phyloP scores from a whole-genome alignment of 2,329 filamentous ascomycete species.

The Trichoderma gracile region DNA sequence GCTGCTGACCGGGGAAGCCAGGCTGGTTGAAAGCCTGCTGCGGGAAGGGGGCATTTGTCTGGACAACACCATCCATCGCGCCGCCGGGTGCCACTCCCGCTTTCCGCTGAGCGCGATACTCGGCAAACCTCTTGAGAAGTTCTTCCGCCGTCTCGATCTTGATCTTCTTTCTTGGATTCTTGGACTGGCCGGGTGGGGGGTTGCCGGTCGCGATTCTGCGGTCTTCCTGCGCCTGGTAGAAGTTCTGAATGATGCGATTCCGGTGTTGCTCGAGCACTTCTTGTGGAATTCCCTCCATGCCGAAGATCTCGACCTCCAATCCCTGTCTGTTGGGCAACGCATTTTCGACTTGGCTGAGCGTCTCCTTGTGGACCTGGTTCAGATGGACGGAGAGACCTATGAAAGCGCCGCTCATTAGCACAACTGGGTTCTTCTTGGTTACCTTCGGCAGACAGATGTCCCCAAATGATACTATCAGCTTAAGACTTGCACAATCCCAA shows the following conservation, averaged over 20 bases:
- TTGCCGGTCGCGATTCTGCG: constrained; percentile 82
- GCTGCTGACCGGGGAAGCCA: constrained; percentile 29
- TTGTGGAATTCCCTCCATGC: constrained; percentile 94
- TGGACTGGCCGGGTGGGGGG: constrained; percentile 65
- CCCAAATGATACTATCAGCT: neutral
- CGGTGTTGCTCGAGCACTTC: constrained; percentile 81
- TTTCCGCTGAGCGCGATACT: constrained; percentile 69
- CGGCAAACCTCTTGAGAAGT: constrained; percentile 76
- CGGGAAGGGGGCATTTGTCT: constrained; percentile 25
- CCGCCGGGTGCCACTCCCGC: constrained; percentile 56
- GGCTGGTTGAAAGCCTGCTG: constrained; percentile 29
- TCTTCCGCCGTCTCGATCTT: constrained; percentile 75
- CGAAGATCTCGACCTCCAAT: constrained; percentile 93
- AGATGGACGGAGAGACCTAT: constrained; percentile 93
- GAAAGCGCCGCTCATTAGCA: constrained; percentile 16
- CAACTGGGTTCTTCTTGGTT: neutral
- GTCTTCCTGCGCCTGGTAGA: constrained; percentile 82
- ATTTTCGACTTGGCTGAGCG: constrained; percentile 84
- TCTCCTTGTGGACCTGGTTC: constrained; percentile 98
- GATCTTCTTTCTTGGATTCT: constrained; percentile 69
- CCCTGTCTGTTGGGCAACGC: constrained; percentile 82
- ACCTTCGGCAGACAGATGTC: too few species aligned
- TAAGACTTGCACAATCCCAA: neutral
- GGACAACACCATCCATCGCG: constrained; percentile 39
- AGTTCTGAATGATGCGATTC: constrained; percentile 81